Percentiles rank a stretch among this genome's conserved stretches.
phyloP scores from a whole-genome alignment of 371 early-diverging fungal genomes.

The Actinomortierella ambigua region DNA sequence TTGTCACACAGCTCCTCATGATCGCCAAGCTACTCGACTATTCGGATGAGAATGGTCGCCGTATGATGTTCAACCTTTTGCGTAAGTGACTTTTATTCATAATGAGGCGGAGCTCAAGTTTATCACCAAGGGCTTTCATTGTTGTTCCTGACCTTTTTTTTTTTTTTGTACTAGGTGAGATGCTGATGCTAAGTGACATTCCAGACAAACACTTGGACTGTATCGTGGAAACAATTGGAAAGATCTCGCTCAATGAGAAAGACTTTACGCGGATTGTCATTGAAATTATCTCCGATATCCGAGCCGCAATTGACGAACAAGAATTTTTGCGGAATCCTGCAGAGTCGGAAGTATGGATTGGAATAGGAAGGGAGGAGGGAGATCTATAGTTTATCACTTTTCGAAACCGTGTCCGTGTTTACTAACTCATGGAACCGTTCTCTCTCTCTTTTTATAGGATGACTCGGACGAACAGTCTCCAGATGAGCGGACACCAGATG shows the following conservation, averaged over 20 bases:
- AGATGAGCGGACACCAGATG: constrained; percentile 34
- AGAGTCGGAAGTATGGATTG: constrained; percentile 16
- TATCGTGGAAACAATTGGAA: constrained; percentile 73
- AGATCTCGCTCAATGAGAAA: constrained; percentile 78
- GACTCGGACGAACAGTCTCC: constrained; percentile 11
- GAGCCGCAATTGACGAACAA: constrained; percentile 50
- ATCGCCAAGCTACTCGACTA: constrained; percentile 81
- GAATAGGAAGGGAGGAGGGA: neutral
- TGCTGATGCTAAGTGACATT: constrained; percentile 72
- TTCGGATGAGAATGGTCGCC: constrained; percentile 86
- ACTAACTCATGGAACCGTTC: no score
- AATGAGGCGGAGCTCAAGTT: neutral
- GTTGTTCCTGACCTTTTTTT: constrained; percentile 3
- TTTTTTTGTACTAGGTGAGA: constrained; percentile 53
- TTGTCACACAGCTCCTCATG: constrained; percentile 76
- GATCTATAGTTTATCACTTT: no score
- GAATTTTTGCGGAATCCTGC: constrained; percentile 35
- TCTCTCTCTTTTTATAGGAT: neutral
- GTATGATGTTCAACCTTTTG: constrained; percentile 76
- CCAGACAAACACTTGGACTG: constrained; percentile 73
- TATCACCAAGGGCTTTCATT: neutral
- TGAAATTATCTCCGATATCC: constrained; percentile 76
- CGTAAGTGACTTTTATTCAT: constrained; percentile 52
- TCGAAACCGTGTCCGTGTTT: no score
- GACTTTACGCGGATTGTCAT: constrained; percentile 86